phyloP scores from a whole-genome alignment of 148 eudicot species.

The Chenopodium berlandieri region DNA sequence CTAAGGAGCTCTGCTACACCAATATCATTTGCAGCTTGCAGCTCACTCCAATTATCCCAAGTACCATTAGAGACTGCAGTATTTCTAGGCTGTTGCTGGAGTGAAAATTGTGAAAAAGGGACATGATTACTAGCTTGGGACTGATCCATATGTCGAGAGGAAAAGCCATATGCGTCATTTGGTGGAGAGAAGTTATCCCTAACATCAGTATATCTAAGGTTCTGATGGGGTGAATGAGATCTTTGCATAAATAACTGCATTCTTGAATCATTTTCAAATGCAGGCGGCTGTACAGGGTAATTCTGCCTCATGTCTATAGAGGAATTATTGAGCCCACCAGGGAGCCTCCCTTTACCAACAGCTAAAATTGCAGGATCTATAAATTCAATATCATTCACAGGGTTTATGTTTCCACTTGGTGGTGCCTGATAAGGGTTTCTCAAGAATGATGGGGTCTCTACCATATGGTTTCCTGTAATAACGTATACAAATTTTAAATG shows the following conservation, averaged over 20 bases:
- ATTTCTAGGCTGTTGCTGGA: slow-evolving; percentile 53
- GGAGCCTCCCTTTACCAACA: slow-evolving; percentile 84
- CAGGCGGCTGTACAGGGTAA: slow-evolving; percentile 50
- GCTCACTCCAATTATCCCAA: slow-evolving; percentile 62
- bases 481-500: background rate
- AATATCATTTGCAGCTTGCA: slow-evolving; percentile 42
- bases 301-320: slow-evolving; percentile 49
- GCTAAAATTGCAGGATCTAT: slow-evolving; percentile 97
- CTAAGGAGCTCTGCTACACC: slow-evolving; percentile 55
- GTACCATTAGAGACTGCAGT: slow-evolving; percentile 57
- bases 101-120: slow-evolving; percentile 39
- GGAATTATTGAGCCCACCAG: slow-evolving; percentile 48
- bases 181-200: slow-evolving; percentile 43
- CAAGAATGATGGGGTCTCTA: slow-evolving; percentile 46
- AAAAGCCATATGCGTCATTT: slow-evolving; percentile 47
- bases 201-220: slow-evolving; percentile 48
- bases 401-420: slow-evolving; percentile 40
- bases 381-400: slow-evolving; percentile 68
- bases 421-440: slow-evolving; percentile 62
- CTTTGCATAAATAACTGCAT: slow-evolving; percentile 66
- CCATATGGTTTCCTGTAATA: slow-evolving; percentile 56
- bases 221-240: slow-evolving; percentile 61
- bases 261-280: slow-evolving; percentile 64
- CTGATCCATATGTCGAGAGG: slow-evolving; percentile 64
- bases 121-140: slow-evolving; percentile 37